A percentile compares a stretch with the other conserved stretches of the same genome.
Conservation (phyloP, 2,329 filamentous ascomycete genomes). For the Cadophora sp. region DNA sequence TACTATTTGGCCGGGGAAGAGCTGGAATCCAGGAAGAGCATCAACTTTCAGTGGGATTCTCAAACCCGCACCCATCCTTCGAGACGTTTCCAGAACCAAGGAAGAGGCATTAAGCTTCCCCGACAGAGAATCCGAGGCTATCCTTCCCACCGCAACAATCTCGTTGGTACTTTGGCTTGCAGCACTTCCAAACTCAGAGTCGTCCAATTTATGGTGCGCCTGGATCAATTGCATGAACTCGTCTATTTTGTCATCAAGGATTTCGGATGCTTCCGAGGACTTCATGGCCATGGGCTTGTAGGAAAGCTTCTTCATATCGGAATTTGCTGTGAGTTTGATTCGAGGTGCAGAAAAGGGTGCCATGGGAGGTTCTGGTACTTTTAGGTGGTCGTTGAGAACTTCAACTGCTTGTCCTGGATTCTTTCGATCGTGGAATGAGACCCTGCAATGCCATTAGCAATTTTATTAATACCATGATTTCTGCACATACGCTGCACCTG, state of each 20-base stretch:
- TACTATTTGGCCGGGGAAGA: constrained; percentile 95
- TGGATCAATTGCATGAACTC: constrained; percentile 80
- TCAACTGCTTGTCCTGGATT: constrained; percentile 86
- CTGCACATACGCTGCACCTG: constrained; percentile 37
- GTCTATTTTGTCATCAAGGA: constrained; percentile 94
- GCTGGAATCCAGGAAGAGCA: constrained; percentile 72
- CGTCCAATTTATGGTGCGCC: constrained; percentile 76
- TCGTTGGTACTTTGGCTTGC: constrained; percentile 84
- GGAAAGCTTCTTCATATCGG: constrained; percentile 86
- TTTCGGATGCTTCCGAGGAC: constrained; percentile 87
- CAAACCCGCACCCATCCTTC: constrained; percentile 81
- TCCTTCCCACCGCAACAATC: constrained; percentile 88
- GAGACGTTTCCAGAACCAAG: constrained; percentile 85
- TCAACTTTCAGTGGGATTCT: constrained; percentile 82
- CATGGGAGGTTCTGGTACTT: constrained; percentile 70
- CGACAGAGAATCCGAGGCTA: constrained; percentile 86
- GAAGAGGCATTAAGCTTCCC: constrained; percentile 87
- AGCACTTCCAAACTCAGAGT: constrained; percentile 85
- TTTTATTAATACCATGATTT: not conserved
- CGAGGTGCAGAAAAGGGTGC: constrained; percentile 77
- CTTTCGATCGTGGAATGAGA: constrained; percentile 75
- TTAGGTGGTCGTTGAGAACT: constrained; percentile 79
- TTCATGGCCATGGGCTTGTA: constrained; percentile 98
- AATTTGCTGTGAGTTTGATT: constrained; percentile 84
- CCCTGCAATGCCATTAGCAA: constrained; percentile 36